Evolutionary conservation across 257 asterid genomes (phyloP).

Genomic region (Solanum raphanifolium): DNA sequence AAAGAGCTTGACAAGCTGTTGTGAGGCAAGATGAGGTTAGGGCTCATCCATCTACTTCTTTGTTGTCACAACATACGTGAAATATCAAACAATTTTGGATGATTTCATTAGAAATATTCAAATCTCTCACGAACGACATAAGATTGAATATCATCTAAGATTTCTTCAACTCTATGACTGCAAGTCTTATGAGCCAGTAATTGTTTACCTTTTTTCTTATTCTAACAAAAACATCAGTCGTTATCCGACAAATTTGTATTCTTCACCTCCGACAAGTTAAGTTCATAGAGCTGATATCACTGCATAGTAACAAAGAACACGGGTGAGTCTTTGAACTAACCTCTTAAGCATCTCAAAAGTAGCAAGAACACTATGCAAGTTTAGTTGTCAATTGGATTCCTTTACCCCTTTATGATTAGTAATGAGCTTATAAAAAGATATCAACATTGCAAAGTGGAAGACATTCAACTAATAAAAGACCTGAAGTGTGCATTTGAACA

Average conservation of each 20-base stretch:
- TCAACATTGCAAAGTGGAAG: not conserved
- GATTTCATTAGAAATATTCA: not conserved
- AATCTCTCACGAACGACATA: not conserved
- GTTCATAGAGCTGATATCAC: not conserved
- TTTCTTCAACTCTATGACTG: not conserved
- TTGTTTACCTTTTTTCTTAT: not conserved
- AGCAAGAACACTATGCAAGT: not conserved
- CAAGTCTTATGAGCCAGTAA: not conserved
- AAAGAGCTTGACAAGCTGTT: no score
- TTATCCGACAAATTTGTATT: not conserved
- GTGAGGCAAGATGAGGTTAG: not conserved
- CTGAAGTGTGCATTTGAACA: not conserved
- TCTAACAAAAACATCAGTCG: not conserved
- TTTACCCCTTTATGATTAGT: not conserved
- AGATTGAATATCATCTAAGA: not conserved
- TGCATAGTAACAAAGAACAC: no score
- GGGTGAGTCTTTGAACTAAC: not conserved
- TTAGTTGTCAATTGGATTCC: not conserved
- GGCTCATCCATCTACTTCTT: not conserved
- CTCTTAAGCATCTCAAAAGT: not conserved
- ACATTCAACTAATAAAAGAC: not conserved
- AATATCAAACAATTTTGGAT: not conserved
- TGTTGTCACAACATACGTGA: not conserved
- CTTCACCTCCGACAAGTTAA: not conserved
- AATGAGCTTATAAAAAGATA: not conserved